Base-by-base conservation (phyloP, 768 basidiomycete genomes). In the Pulveroboletus sp. region DNA sequence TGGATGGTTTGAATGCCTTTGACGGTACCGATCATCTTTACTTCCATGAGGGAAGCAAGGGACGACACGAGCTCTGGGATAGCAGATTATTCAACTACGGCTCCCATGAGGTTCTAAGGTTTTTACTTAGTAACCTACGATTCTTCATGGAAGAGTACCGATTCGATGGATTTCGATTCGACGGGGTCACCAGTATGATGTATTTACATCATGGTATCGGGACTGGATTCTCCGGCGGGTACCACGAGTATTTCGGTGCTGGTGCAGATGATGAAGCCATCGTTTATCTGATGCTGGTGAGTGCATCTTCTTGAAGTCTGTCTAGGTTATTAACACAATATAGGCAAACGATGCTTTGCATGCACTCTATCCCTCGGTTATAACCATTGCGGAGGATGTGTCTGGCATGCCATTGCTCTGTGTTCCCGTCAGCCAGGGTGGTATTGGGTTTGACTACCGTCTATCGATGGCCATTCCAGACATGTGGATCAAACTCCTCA, bases 171-270 rank as follows among this genome's bases (percentile, higher is more conserved):
- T 99, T 97, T 81, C 76, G 96, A 38, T 99, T 99, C 65, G 96
- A 99, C 58, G 96, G 96, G 26, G 96, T 99, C 42, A 99, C 96
- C 4, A 94, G 92, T 64, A 98, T 98, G 95, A 94, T 99, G 92
- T 99, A 97, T 71, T 73, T 81, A 45, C 96, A 99, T 64, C 96
- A 98, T 69, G 96, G 96, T 9, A 98, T 98, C 59, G 95, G 95
- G 14, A 81, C 93, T 8, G 96, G 95, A 15, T 99, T 99, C 73
- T 95, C 93, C 37, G 94, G 95, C 26, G 94, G 91, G 11, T 99
- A 99, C 70, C 90, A 96, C 63, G 96, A 99, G 69, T 99, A 99
- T 71, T 99, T 97, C 68, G 95, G 94, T 13, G 74, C 80, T 31
- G 72, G 70, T 11, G 87, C 87, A 17, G 96, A 98, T 60, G 72